Conservation (phyloP, 2,329 filamentous ascomycete species). For the Tolypocladium tropicale region DNA sequence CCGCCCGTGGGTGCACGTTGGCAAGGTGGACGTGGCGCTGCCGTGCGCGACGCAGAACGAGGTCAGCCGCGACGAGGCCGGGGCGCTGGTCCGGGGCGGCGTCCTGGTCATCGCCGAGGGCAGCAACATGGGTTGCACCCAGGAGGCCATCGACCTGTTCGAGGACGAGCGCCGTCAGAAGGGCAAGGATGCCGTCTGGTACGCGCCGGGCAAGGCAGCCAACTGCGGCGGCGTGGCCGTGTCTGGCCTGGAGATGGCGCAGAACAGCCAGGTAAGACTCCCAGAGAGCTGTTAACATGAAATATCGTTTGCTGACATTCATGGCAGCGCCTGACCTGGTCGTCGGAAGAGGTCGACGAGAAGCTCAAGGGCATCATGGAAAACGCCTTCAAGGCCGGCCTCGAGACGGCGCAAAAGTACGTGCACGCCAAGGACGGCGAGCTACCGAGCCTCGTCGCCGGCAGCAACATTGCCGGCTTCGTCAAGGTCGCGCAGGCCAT, state of each 20-base stretch:
- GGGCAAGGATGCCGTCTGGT: slow-evolving; percentile 70
- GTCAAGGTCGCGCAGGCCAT: slow-evolving; percentile 92
- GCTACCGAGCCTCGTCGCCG: slow-evolving; percentile 82
- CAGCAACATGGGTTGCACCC: slow-evolving; percentile 98
- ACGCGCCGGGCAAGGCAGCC: slow-evolving; percentile 92
- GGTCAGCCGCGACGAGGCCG: slow-evolving; percentile 82
- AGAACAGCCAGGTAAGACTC: slow-evolving; percentile 59
- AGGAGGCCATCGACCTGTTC: slow-evolving; percentile 88
- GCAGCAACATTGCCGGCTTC: slow-evolving; percentile 96
- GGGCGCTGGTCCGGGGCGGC: slow-evolving; percentile 67
- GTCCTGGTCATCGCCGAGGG: slow-evolving; percentile 87
- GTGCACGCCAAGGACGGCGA: slow-evolving; percentile 68
- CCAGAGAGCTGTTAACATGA: too few relatives aligned
- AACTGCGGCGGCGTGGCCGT: slow-evolving; percentile 97
- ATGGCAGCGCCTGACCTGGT: slow-evolving; percentile 67
- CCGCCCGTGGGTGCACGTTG: slow-evolving; percentile 85
- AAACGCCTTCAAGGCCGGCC: slow-evolving; percentile 79
- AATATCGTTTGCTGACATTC: not conserved
- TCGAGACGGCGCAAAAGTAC: slow-evolving; percentile 84
- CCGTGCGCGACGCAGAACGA: slow-evolving; percentile 97
- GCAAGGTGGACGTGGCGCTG: slow-evolving; percentile 81
- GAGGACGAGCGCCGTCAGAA: slow-evolving; percentile 67
- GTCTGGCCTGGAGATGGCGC: slow-evolving; percentile 96
- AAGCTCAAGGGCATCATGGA: slow-evolving; percentile 95
- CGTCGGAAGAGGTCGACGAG: slow-evolving; percentile 76